Base-by-base conservation (phyloP, 2,329 filamentous ascomycete genomes). In the Cordyceps pruinosa region DNA sequence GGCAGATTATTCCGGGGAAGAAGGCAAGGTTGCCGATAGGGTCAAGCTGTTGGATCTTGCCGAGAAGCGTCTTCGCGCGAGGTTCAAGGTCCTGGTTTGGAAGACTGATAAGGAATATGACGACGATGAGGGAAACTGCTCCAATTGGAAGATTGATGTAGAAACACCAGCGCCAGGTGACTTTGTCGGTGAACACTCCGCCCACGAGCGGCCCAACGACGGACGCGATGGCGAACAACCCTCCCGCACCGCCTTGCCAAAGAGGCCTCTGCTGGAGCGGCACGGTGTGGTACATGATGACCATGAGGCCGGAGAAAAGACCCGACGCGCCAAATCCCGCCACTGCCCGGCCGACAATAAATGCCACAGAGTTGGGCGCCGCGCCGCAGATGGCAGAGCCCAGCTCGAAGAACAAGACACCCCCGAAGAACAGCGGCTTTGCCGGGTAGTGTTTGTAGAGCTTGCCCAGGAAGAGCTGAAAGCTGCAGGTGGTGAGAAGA, bases 361-460 rank as follows among this genome's bases (percentile, higher is more conserved):
- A 57, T 37, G 49, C 61, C 5, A 41, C 32, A 2, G 61, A 62
- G 50, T 19, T 60, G 1, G 59, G 59, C 3, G 61, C 59, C 2
- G 57, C 59, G 8, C 58, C 61, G 41, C 71, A 73, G 19, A 73
- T 57, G 15, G 66, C 64, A 26, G 70, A 73, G 3, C 72, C 72
- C n/a, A 72, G 56, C 54, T 73, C 72, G 42, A 74, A 73, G 32
- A 74, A 53, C 23, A 63, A 50, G 32, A 73, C 66, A 12, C 65
- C 60, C 6, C 48, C 53, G 10, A 73, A 58, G 59, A 68, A 72
- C 12, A 69, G 13, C 3, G 58, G 53, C 41, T 79, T 79, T 60
- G 74, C 73, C 49, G 76, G 71, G 58, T 79, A 80, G 58, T 77
- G 76, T 62, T 75, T 77, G 66, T 78, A 81, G 37, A 80, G 69